Evolutionary conservation across 2,329 filamentous ascomycete genomes (phyloP).

Genomic region (Trichoderma sp.): DNA sequence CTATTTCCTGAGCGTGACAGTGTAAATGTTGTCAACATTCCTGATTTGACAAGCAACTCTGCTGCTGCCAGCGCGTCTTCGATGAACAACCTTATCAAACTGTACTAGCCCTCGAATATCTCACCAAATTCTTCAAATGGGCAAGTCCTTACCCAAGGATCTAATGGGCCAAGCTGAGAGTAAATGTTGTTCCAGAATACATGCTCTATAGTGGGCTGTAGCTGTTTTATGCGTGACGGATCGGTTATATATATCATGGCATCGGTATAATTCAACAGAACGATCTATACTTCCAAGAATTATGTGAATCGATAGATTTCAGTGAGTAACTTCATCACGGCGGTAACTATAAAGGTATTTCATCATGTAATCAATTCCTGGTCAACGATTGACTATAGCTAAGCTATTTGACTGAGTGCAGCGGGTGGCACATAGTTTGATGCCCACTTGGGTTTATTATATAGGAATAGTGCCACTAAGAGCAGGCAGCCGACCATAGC

Average conservation of each 20-base stretch:
- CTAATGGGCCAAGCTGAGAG: too few relatives aligned
- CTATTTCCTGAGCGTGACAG: too few relatives aligned
- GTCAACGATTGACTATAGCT: background rate
- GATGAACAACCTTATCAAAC: too few relatives aligned
- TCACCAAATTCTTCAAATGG: too few relatives aligned
- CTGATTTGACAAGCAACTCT: too few relatives aligned
- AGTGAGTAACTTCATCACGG: background rate
- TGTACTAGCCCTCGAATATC: too few relatives aligned
- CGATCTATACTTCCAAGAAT: too few relatives aligned
- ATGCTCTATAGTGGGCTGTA: background rate
- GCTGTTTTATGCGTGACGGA: background rate
- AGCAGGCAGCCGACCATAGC: background rate
- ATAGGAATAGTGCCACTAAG: background rate
- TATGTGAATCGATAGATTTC: background rate
- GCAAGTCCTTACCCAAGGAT: too few relatives aligned
- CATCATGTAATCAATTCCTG: background rate
- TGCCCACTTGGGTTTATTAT: background rate
- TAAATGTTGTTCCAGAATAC: too few relatives aligned
- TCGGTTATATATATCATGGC: background rate
- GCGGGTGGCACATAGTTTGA: background rate
- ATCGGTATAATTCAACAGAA: too few relatives aligned
- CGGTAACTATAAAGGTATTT: background rate
- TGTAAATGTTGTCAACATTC: too few relatives aligned
- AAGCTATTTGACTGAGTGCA: background rate
- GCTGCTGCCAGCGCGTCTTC: too few relatives aligned